Percentiles rank a stretch among this genome's conserved stretches.
Conservation (phyloP, 2,329 filamentous ascomycete genomes). For the Westerdykella ornata region DNA sequence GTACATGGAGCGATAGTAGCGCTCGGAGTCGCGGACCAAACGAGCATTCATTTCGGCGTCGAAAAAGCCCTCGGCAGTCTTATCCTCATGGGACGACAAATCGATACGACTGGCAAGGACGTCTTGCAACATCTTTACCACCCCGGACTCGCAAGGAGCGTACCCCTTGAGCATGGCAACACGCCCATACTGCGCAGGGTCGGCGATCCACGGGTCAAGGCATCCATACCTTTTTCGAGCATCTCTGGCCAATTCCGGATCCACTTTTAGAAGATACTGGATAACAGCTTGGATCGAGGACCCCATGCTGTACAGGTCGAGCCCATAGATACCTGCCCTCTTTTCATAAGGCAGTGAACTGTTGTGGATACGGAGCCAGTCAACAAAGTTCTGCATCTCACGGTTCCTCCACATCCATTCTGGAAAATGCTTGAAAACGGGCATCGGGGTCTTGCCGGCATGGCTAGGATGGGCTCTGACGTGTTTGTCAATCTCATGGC, state of each 20-base stretch:
- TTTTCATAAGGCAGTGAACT: constrained; percentile 22
- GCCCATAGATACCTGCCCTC: constrained; percentile 43
- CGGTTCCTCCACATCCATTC: constrained; percentile 53
- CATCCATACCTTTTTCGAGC: constrained; percentile 42
- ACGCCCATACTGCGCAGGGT: constrained; percentile 47
- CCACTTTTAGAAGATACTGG: constrained; percentile 44
- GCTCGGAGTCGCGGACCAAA: constrained; percentile 45
- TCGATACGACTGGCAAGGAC: constrained; percentile 41
- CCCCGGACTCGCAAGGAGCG: constrained; percentile 43
- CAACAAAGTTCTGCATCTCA: constrained; percentile 47
- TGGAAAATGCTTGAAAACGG: constrained; percentile 47
- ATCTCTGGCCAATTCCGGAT: constrained; percentile 40
- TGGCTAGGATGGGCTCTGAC: constrained; percentile 42
- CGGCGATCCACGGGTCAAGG: constrained; percentile 45
- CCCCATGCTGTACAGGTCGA: constrained; percentile 50
- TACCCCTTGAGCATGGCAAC: constrained; percentile 28
- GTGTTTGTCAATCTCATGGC: constrained; percentile 47
- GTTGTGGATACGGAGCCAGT: constrained; percentile 45
- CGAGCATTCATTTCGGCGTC: constrained; percentile 48
- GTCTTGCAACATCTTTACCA: constrained; percentile 43
- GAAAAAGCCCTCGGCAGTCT: constrained; percentile 44
- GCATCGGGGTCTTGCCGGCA: constrained; percentile 17
- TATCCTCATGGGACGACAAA: constrained; percentile 26
- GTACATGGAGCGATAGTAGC: constrained; percentile 50
- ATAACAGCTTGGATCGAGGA: constrained; percentile 43